Evolutionary conservation across 805 yeast species (phyloP), one percentile per base, ranked within the genome.

Genomic region (Saccharomyces kudriavzevii): DNA sequence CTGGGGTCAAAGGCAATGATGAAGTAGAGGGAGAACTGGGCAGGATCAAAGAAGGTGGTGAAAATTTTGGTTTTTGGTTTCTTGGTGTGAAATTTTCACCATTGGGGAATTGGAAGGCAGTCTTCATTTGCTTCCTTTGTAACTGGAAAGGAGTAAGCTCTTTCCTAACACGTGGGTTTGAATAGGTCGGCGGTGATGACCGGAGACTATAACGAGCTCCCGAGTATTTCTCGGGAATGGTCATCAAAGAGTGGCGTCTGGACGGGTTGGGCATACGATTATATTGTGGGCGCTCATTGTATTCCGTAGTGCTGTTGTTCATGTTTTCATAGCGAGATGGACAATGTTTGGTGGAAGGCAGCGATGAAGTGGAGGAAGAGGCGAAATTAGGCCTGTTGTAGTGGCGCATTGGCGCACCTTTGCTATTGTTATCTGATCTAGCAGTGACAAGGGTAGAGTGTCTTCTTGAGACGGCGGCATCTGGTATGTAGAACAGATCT

Each of bases 51-150:
- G 31, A 29, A 17, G 47, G 14, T 5, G 28, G 27, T 22, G 27
- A 29, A 22, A 45, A 24, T 11, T 22, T 24, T 35, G 43, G 22
- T 17, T n/a, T 35, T 29, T 47, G 40, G 3, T 52, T 58, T 47
- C 62, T 63, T 30, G 72, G 71, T 1, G 68, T 68, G 47, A 67
- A 68, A 40, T 51, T 59, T 47, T 68, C 72, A 28, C 72, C 72
- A 54, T 68, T 68, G 1, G 68, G 66, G 43, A 68, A 68, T 49
- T 59, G 60, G 45, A 67, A 68, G 14, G 65, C 55, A 5, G 29
- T 56, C 51, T 58, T 58, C 72, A 67, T 67, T 47, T 61, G 65
- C 25, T 51, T 56, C 50, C 66, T 62, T 54, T 67, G 70, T 47
- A 60, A 35, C 49, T 67, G 67, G 51, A 60, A 65, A n/a, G 69